A percentile compares a stretch with the other conserved stretches of the same genome.
These are phyloP conservation scores for Yamadazyma atlantica DNA, from an alignment of 1,139 yeast species.

Conservation along the genomic window DNA sequence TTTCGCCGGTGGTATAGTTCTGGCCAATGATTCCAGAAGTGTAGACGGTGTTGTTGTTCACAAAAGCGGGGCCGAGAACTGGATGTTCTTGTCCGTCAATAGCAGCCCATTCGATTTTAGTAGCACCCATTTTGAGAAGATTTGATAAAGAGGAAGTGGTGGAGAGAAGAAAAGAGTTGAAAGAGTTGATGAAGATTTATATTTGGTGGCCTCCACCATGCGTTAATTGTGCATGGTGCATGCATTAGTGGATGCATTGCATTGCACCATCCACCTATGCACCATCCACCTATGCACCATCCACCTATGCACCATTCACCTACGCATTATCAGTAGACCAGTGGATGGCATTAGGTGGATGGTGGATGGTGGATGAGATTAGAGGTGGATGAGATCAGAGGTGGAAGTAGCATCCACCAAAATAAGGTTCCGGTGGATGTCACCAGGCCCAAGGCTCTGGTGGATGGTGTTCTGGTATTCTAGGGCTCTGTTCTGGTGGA, in stretches of 20 bases:
- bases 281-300: too few relatives aligned
- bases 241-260: too few relatives aligned
- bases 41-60: constrained; percentile 50
- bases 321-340: too few relatives aligned
- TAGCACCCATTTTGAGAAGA: constrained; percentile 20
- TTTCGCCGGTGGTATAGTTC: constrained; percentile 31
- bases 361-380: not conserved
- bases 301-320: too few relatives aligned
- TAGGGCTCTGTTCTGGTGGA: too few relatives aligned
- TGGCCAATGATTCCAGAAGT: constrained; percentile 44
- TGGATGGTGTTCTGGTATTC: not conserved
- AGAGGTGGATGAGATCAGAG: not conserved
- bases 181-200: too few relatives aligned
- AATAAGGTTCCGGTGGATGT: too few relatives aligned
- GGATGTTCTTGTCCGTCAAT: constrained; percentile 36
- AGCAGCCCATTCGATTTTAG: constrained; percentile 40
- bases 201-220: too few relatives aligned
- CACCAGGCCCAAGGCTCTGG: not conserved
- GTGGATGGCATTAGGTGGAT: not conserved
- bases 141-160: not conserved
- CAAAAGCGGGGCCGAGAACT: constrained; percentile 48
- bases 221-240: too few relatives aligned
- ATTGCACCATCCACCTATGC: too few relatives aligned
- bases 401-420: too few relatives aligned
- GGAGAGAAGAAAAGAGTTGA: not conserved